These are phyloP conservation scores for Thelephora ganbajun DNA, from an alignment of 768 basidiomycete genomes.

Conservation along the genomic window DNA sequence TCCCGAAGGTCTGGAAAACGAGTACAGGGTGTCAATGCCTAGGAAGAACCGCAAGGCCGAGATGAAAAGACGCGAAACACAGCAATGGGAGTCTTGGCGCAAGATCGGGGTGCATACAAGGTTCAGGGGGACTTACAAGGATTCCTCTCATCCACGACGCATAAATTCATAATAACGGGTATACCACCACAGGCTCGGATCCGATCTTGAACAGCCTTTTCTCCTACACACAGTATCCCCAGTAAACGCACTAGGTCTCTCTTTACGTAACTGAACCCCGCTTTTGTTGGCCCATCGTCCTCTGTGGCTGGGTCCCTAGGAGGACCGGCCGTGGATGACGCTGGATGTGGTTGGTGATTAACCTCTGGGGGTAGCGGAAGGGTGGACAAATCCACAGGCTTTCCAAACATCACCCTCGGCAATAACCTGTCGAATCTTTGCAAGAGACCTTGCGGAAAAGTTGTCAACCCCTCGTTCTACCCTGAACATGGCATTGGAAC, in stretches of 20 bases:
- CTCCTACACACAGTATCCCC: slow-evolving; percentile 59
- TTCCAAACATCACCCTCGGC: slow-evolving; percentile 74
- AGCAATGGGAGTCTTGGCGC: neutral
- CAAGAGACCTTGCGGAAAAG: slow-evolving; percentile 28
- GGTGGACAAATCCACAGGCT: slow-evolving; percentile 10
- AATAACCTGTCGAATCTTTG: slow-evolving; percentile 67
- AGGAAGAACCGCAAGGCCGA: neutral
- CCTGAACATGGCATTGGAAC: neutral
- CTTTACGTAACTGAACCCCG: slow-evolving; percentile 76
- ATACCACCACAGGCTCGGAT: slow-evolving; percentile 62
- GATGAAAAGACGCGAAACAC: neutral
- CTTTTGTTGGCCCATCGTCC: slow-evolving; percentile 19
- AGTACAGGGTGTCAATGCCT: neutral
- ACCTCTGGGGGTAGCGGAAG: neutral
- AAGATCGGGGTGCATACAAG: neutral
- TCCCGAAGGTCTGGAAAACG: slow-evolving; percentile 65
- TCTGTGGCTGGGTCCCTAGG: neutral
- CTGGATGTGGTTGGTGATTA: neutral
- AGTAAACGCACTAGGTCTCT: slow-evolving; percentile 81
- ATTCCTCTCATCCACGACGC: slow-evolving; percentile 82
- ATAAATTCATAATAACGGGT: slow-evolving; percentile 73
- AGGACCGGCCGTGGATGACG: neutral
- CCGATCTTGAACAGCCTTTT: slow-evolving; percentile 58
- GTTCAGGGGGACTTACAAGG: slow-evolving; percentile 55
- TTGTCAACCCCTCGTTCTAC: neutral